Conservation (phyloP, 805 yeast genomes). For the Metschnikowia hibisci region DNA sequence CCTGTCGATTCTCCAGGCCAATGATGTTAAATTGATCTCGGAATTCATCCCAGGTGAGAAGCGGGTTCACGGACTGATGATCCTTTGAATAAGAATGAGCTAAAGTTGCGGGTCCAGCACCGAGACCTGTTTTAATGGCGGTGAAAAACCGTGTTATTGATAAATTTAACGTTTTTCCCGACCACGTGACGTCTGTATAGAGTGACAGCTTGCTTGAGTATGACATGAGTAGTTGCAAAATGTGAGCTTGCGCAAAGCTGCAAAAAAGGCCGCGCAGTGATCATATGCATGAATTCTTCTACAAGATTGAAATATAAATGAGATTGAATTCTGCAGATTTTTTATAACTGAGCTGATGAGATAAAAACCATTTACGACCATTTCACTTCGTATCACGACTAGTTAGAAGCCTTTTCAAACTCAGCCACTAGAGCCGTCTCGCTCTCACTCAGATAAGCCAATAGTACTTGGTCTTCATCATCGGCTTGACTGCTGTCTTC, state of each 20-base stretch:
- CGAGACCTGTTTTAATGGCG: constrained; percentile 1
- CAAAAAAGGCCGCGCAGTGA: background rate
- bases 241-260: constrained; percentile 3
- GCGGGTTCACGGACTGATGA: constrained; percentile 1
- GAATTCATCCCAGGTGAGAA: constrained; percentile 2
- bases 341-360: no score
- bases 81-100: background rate
- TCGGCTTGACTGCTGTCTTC: background rate
- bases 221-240: background rate
- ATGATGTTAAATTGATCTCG: background rate
- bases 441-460: no score
- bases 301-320: no score
- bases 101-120: background rate
- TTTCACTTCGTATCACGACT: no score
- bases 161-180: background rate
- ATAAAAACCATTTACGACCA: no score
- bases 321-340: no score
- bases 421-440: no score
- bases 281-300: no score
- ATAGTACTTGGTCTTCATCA: background rate
- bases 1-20: background rate
- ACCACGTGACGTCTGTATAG: constrained; percentile 2
- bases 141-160: constrained; percentile 2
- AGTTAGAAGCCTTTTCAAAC: no score
- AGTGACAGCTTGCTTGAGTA: constrained; percentile 1